Base-by-base conservation (phyloP, 768 basidiomycete genomes). In the Leccinum arenicola region DNA sequence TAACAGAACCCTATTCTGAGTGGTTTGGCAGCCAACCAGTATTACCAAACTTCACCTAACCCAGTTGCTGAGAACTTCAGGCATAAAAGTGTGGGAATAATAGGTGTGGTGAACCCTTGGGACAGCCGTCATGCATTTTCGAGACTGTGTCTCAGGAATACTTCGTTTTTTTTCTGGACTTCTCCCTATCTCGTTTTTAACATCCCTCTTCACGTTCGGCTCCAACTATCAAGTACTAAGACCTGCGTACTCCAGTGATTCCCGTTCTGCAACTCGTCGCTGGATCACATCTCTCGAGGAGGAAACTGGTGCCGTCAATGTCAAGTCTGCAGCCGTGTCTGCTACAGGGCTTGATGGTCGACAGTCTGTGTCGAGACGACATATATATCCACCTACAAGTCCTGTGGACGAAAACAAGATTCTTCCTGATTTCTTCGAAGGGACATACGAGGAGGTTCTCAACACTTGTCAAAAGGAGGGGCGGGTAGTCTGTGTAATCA, bases 251-350 rank as follows among this genome's bases (percentile, higher is more conserved):
- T 65, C 69, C 33, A 33, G 33, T 1, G 75, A 80, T 61, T 74
- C 83, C 3, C 74, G 75, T n/a, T 78, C 82, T 15, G 87, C 84
- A 0, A 80, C 84, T 0, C 91, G 91, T 61, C 79, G 86, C 27
- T 93, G 91, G 88, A 78, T 95, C 17, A 81, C 86, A 21, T 83
- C 87, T 31, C 79, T 95, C 5, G 92, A 95, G 70, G 91, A 93
- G 59, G 89, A 92, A 69, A 93, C 91, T 0, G 91, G 92, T 5
- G 91, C 90, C 0, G 74, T 86, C 15, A 84, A 78, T 56, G 75
- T 87, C 48, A 81, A 81, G 51, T 70, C 74, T 10, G 61, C 68
- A 11, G 73, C 75, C 7, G 66, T 73, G 19, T 69, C 76, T 15
- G 72, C 75, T 15, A 67, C 75, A n/a, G 73, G 74, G 17, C 70